Percentiles rank a stretch among this genome's conserved stretches.
These are phyloP conservation scores for Globisporangium carolinianum DNA, from an alignment of 352 stramenopile species.

Conservation along the genomic window DNA sequence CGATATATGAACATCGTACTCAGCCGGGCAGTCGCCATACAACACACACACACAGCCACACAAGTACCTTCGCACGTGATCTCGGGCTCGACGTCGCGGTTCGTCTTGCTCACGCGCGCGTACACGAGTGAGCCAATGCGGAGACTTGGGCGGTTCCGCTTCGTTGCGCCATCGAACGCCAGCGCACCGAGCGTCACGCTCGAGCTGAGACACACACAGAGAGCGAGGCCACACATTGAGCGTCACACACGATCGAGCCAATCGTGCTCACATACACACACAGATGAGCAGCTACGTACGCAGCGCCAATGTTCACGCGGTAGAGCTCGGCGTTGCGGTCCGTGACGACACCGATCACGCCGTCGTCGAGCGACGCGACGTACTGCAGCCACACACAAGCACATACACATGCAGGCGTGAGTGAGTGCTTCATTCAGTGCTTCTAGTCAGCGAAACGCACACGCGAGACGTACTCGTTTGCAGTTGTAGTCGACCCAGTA, in stretches of 20 bases:
- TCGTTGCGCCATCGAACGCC: constrained; percentile 97
- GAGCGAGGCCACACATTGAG: no score
- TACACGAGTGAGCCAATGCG: constrained; percentile 92
- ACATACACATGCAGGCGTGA: constrained; percentile 1
- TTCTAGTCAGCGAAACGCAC: not conserved
- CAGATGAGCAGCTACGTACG: constrained; percentile 42
- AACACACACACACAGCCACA: not conserved
- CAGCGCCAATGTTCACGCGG: constrained; percentile 91
- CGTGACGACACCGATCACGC: constrained; percentile 93
- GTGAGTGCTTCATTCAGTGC: not conserved
- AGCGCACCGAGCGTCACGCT: constrained; percentile 67
- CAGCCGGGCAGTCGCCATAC: not conserved
- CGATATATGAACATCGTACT: not conserved
- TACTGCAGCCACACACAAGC: constrained; percentile 37
- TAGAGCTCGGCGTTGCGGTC: constrained; percentile 93
- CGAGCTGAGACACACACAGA: constrained; percentile 24
- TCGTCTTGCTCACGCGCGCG: constrained; percentile 86
- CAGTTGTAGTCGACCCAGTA: constrained; percentile 89
- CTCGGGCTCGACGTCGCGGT: constrained; percentile 89
- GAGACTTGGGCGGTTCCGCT: constrained; percentile 94
- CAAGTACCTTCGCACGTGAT: constrained; percentile 90
- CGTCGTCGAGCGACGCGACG: constrained; percentile 73
- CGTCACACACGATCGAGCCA: no score
- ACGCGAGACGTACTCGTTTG: constrained; percentile 49
- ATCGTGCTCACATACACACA: not conserved